These are phyloP conservation scores for Monosporascus sp. DNA, from an alignment of 2,329 filamentous ascomycete genomes.

Conservation along the genomic window DNA sequence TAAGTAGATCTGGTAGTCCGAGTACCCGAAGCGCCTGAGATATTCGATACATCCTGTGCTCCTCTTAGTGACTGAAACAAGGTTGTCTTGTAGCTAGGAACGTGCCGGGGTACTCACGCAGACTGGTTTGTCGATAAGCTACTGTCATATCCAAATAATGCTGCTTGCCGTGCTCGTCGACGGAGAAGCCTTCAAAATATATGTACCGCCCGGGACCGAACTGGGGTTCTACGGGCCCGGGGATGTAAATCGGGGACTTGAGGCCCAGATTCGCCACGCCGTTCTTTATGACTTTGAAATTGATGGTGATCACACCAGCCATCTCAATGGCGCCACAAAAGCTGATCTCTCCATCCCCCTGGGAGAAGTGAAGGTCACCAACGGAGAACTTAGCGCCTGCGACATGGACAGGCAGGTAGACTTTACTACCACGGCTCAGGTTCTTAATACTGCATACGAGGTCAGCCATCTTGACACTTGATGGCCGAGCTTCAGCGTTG, in stretches of 20 bases:
- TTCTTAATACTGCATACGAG: slow-evolving; percentile 62
- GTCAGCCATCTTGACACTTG: neutral
- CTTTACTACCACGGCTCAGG: slow-evolving; percentile 70
- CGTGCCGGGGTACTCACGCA: slow-evolving; percentile 38
- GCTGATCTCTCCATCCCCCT: slow-evolving; percentile 87
- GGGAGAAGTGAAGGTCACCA: slow-evolving; percentile 81
- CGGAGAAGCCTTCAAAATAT: slow-evolving; percentile 86
- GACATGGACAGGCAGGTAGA: slow-evolving; percentile 85
- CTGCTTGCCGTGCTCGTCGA: slow-evolving; percentile 84
- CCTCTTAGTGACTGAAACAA: neutral
- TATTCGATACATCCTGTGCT: slow-evolving; percentile 67
- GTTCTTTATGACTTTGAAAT: slow-evolving; percentile 80
- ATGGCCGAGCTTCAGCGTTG: neutral
- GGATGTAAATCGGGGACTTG: slow-evolving; percentile 80
- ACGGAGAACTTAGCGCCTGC: slow-evolving; percentile 84
- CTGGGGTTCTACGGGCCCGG: slow-evolving; percentile 81
- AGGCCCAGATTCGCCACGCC: slow-evolving; percentile 70
- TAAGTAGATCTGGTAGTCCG: slow-evolving; percentile 76
- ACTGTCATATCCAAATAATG: slow-evolving; percentile 84
- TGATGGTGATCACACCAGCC: slow-evolving; percentile 86
- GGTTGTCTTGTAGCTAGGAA: neutral
- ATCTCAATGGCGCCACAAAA: slow-evolving; percentile 92
- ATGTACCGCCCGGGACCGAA: slow-evolving; percentile 79
- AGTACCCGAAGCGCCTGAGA: slow-evolving; percentile 66
- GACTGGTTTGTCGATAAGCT: slow-evolving; percentile 76